Conservation (phyloP, 2,329 filamentous ascomycete genomes). For the Phoma sp. region DNA sequence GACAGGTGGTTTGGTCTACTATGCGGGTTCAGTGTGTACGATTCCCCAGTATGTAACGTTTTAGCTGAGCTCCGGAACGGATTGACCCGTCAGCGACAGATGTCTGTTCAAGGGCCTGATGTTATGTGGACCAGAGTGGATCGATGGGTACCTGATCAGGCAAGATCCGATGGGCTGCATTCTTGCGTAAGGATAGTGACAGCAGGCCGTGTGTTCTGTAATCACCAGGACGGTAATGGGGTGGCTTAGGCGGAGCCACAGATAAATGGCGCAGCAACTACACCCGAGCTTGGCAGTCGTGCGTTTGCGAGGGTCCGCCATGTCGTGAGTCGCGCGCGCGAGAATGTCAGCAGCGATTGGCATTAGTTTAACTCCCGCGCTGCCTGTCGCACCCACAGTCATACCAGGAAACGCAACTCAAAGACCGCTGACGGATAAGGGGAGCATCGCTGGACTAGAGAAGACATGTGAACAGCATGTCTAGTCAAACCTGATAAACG, state of each 20-base stretch:
- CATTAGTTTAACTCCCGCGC: not conserved
- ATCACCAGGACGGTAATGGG: slow-evolving; percentile 7
- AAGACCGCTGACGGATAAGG: not conserved
- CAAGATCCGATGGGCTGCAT: slow-evolving; percentile 4
- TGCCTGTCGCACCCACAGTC: not conserved
- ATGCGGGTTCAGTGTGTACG: slow-evolving; percentile 21
- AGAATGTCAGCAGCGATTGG: slow-evolving; percentile 7
- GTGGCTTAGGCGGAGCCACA: slow-evolving; percentile 18
- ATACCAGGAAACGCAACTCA: not conserved
- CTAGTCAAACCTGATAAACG: too few species aligned
- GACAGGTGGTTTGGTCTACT: slow-evolving; percentile 16
- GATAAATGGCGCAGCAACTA: slow-evolving; percentile 17
- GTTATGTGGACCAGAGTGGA: slow-evolving; percentile 18
- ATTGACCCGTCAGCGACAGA: slow-evolving; percentile 12
- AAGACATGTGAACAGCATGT: too few species aligned
- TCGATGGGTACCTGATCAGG: slow-evolving; percentile 8
- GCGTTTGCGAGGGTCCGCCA: slow-evolving; percentile 1
- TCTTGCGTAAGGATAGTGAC: slow-evolving; percentile 14
- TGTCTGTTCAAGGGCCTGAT: slow-evolving; percentile 2
- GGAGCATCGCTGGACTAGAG: not conserved
- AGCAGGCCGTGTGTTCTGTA: slow-evolving; percentile 4
- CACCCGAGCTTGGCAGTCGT: slow-evolving; percentile 13
- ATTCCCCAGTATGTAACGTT: slow-evolving; percentile 12
- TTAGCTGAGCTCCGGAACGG: slow-evolving; percentile 16
- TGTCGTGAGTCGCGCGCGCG: slow-evolving; percentile 10